A percentile compares a stretch with the other conserved stretches of the same genome.
These are phyloP conservation scores for Volvox reticuliferus DNA, from an alignment of 139 green algal species.

Conservation along the genomic window DNA sequence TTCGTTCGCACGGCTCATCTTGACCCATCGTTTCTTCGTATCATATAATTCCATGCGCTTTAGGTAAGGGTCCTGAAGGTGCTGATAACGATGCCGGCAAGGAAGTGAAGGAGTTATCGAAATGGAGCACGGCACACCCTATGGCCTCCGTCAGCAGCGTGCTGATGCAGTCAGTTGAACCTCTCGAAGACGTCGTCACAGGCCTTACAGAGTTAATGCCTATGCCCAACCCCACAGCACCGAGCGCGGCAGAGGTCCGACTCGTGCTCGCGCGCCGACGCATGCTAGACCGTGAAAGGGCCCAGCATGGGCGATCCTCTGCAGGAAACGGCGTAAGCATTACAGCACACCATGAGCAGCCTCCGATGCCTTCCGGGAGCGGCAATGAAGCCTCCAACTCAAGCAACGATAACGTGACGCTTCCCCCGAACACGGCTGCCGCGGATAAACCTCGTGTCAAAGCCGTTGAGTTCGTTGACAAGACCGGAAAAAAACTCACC, in stretches of 20 bases:
- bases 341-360: too few relatives aligned
- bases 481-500: too few relatives aligned
- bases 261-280: neutral
- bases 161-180: slow-evolving; percentile 9
- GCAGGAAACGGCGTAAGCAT: too few relatives aligned
- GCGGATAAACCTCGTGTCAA: too few relatives aligned
- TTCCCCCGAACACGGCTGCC: too few relatives aligned
- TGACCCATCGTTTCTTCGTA: too few relatives aligned
- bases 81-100: neutral
- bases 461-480: too few relatives aligned
- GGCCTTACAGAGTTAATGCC: neutral
- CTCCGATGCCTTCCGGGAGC: too few relatives aligned
- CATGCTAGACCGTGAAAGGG: neutral
- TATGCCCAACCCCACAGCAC: neutral
- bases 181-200: neutral
- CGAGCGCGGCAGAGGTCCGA: slow-evolving; percentile 2
- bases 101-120: neutral
- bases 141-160: neutral
- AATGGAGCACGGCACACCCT: neutral
- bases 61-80: neutral
- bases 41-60: too few relatives aligned
- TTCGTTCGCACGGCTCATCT: too few relatives aligned
- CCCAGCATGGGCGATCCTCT: neutral
- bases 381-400: too few relatives aligned
- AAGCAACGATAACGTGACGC: too few relatives aligned